These are phyloP conservation scores for Monosporascus sp. DNA, from an alignment of 2,329 filamentous ascomycete genomes.

Conservation along the genomic window DNA sequence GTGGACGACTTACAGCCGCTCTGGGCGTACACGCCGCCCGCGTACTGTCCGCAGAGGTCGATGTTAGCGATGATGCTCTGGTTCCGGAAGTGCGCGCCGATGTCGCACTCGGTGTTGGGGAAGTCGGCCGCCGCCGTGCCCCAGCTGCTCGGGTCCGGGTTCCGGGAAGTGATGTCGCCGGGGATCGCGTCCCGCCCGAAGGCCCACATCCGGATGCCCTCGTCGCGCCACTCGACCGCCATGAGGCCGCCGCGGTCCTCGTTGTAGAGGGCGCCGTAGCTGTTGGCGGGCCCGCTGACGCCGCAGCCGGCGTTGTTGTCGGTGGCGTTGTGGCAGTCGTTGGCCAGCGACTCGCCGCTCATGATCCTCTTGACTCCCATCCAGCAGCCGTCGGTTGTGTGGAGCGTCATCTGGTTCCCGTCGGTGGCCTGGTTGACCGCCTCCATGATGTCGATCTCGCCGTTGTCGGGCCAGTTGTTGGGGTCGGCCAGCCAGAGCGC, in stretches of 20 bases:
- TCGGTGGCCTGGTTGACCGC: constrained; percentile 48
- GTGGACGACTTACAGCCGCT: constrained; percentile 37
- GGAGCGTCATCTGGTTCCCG: constrained; percentile 57
- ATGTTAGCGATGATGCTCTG: constrained; percentile 64
- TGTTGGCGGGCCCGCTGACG: constrained; percentile 37
- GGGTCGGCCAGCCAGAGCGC: constrained; percentile 62
- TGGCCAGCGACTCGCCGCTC: constrained; percentile 37
- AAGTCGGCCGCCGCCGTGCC: constrained; percentile 61
- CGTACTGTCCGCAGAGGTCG: constrained; percentile 56
- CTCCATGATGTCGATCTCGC: constrained; percentile 62
- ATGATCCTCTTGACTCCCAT: constrained; percentile 52
- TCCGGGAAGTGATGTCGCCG: constrained; percentile 42
- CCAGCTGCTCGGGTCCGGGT: constrained; percentile 58
- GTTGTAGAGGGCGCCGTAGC: constrained; percentile 51
- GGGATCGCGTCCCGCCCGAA: constrained; percentile 47
- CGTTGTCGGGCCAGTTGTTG: constrained; percentile 56
- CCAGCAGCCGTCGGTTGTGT: constrained; percentile 48
- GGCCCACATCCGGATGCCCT: constrained; percentile 61
- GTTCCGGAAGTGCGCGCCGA: constrained; percentile 56
- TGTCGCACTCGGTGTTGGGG: constrained; percentile 57
- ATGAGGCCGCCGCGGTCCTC: constrained; percentile 51
- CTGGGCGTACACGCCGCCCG: constrained; percentile 39
- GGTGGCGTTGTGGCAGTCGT: constrained; percentile 46
- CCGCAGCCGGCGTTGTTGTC: constrained; percentile 55
- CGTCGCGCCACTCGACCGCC: constrained; percentile 56